phyloP scores from a whole-genome alignment of 2,329 filamentous ascomycete species.

The Ceratocystis huliohia region DNA sequence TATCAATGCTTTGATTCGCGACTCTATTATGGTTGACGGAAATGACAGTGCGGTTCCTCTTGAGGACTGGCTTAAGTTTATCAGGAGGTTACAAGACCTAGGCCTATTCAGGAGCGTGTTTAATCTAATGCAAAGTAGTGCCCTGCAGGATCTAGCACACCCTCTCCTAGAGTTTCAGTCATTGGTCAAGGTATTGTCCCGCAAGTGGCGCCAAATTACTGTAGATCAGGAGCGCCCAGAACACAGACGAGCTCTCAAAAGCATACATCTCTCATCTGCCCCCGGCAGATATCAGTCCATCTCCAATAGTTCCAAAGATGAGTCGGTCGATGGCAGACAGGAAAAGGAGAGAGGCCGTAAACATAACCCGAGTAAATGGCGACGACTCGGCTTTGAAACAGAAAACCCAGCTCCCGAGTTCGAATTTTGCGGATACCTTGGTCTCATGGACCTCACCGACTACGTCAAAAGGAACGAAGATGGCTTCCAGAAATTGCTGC shows the following conservation, averaged over 20 bases:
- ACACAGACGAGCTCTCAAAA: slow-evolving; percentile 75
- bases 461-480: slow-evolving; percentile 89
- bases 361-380: slow-evolving; percentile 86
- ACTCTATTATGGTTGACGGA: slow-evolving; percentile 64
- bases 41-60: slow-evolving; percentile 29
- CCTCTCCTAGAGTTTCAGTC: slow-evolving; percentile 88
- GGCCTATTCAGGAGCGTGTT: slow-evolving; percentile 89
- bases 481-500: slow-evolving; percentile 75
- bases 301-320: slow-evolving; percentile 32
- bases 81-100: slow-evolving; percentile 83
- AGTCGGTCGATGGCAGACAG: slow-evolving; percentile 22
- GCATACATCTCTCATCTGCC: slow-evolving; percentile 70
- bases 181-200: slow-evolving; percentile 72
- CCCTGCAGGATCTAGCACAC: slow-evolving; percentile 78
- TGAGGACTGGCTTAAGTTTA: slow-evolving; percentile 88
- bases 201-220: slow-evolving; percentile 75
- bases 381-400: slow-evolving; percentile 77
- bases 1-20: slow-evolving; percentile 88
- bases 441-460: slow-evolving; percentile 95
- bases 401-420: slow-evolving; percentile 84
- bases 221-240: slow-evolving; percentile 81
- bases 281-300: slow-evolving; percentile 40
- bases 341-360: slow-evolving; percentile 50
- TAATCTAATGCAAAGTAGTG: slow-evolving; percentile 84
- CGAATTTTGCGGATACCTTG: slow-evolving; percentile 70